phyloP scores from a whole-genome alignment of 73 alveolate genomes.

The Paramecium tetraurelia region DNA sequence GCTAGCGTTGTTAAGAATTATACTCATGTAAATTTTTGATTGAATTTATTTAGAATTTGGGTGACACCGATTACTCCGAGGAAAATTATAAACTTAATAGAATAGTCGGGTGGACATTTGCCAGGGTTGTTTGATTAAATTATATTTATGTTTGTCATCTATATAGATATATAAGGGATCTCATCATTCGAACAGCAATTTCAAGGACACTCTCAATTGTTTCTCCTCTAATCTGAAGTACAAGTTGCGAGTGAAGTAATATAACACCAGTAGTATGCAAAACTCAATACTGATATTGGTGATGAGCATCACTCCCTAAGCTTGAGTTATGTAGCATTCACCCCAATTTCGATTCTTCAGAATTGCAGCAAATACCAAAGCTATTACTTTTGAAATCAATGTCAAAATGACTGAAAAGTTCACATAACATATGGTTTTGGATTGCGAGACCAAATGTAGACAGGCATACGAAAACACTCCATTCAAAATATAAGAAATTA shows the following conservation, averaged over 20 bases:
- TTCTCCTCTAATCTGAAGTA: not conserved
- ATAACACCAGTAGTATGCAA: not conserved
- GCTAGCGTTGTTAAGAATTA: not conserved
- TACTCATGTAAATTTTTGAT: not conserved
- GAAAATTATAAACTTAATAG: not conserved
- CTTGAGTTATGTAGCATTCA: slow-evolving; percentile 27
- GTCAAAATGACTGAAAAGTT: not conserved
- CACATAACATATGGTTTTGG: not conserved
- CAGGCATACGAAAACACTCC: slow-evolving; percentile 11
- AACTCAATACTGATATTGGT: not conserved
- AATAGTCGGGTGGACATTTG: not conserved
- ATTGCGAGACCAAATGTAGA: not conserved
- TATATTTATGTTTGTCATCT: not conserved
- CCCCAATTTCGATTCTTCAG: slow-evolving; percentile 45
- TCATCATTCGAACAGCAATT: not conserved
- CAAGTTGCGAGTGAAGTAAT: not conserved
- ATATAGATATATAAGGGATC: not conserved
- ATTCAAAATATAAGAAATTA: not conserved
- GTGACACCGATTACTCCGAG: not conserved
- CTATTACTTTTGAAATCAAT: not conserved
- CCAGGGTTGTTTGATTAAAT: not conserved
- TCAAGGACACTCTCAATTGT: not conserved
- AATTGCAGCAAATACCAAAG: not conserved
- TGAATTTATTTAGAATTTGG: not conserved
- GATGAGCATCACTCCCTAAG: not conserved